phyloP scores from a whole-genome alignment of 2,329 filamentous ascomycete genomes.

The Pseudogymnoascus sp. region DNA sequence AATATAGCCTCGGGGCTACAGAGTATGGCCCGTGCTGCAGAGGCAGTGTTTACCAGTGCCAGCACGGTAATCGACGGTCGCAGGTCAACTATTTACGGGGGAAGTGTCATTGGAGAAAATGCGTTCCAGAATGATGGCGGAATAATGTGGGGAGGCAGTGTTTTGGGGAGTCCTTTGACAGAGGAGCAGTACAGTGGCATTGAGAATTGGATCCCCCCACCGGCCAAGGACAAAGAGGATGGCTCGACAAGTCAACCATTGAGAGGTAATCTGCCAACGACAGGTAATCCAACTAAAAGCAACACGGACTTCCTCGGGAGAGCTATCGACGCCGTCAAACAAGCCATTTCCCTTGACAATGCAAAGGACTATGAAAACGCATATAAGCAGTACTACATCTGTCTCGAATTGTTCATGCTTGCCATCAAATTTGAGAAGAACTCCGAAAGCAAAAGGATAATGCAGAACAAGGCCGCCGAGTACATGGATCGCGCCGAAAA shows the following conservation, averaged over 20 bases:
- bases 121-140: neutral
- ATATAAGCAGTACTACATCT: too few species aligned
- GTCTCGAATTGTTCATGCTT: too few species aligned
- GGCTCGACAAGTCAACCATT: too few species aligned
- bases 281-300: neutral
- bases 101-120: neutral
- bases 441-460: conserved; percentile 87
- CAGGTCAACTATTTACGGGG: neutral
- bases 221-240: neutral
- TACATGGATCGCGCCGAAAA: conserved; percentile 74
- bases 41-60: neutral
- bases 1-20: neutral
- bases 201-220: neutral
- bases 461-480: conserved; percentile 68
- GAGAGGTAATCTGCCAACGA: neutral
- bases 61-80: neutral
- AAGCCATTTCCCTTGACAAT: too few species aligned
- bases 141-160: neutral
- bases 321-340: neutral
- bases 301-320: neutral
- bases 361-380: too few species aligned
- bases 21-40: neutral
- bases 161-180: neutral
- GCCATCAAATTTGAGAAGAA: conserved; percentile 75
- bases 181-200: neutral